Percentiles rank a stretch among this genome's conserved stretches.
phyloP scores from a whole-genome alignment of 1,284 basidiomycete species.

The Ustilago shanxiensis region DNA sequence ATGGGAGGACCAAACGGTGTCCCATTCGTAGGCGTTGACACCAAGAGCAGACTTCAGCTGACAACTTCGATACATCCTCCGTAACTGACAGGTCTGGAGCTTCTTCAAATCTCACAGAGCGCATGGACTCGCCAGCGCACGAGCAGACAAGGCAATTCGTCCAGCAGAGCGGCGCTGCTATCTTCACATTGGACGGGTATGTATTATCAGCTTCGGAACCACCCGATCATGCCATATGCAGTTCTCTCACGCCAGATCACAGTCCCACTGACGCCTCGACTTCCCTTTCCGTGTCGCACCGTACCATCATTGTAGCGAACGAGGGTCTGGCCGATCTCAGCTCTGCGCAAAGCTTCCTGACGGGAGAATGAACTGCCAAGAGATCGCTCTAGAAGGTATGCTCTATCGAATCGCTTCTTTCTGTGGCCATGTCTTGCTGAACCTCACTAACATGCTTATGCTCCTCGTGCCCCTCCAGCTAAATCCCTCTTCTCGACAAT shows the following conservation, averaged over 20 bases:
- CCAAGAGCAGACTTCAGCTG: neutral
- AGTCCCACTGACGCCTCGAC: neutral
- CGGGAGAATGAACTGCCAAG: conserved; percentile 40
- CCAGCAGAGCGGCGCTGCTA: conserved; percentile 32
- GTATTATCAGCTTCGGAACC: conserved; percentile 13
- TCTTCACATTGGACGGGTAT: conserved; percentile 50
- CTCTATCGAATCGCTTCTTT: no score
- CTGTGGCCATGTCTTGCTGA: no score
- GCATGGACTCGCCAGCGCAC: conserved; percentile 47
- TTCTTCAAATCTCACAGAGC: conserved; percentile 48
- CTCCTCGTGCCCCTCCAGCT: conserved; percentile 18
- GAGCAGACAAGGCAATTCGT: conserved; percentile 38
- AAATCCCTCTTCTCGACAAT: conserved; percentile 56
- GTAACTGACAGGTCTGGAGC: conserved; percentile 34
- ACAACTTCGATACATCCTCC: neutral
- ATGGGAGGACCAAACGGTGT: neutral
- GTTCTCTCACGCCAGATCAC: neutral
- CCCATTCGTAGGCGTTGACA: neutral
- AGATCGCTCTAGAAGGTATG: conserved; percentile 59
- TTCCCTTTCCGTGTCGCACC: neutral
- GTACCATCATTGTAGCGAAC: conserved; percentile 20
- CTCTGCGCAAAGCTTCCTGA: conserved; percentile 45
- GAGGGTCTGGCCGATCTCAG: conserved; percentile 45
- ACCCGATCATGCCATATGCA: neutral
- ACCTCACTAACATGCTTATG: no score